phyloP scores from a whole-genome alignment of 2,329 filamentous ascomycete species.

The Ascochyta clinopodiicola region DNA sequence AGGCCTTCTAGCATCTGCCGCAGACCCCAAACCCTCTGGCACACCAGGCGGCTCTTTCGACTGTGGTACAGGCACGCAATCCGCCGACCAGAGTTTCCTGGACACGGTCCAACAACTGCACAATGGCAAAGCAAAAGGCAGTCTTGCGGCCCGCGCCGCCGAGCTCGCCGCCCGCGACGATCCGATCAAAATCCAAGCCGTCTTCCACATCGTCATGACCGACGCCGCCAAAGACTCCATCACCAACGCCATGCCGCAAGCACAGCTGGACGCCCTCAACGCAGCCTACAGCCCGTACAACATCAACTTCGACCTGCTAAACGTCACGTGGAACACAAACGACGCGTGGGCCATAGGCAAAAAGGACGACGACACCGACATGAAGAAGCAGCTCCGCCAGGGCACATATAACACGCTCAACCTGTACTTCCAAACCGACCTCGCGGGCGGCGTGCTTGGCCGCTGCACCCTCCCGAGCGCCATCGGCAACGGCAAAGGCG shows the following conservation, averaged over 20 bases:
- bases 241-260: slow-evolving; percentile 50
- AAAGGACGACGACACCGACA: slow-evolving; percentile 55
- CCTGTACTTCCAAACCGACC: slow-evolving; percentile 65
- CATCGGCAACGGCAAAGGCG: slow-evolving; percentile 48
- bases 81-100: slow-evolving; percentile 48
- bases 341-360: slow-evolving; percentile 60
- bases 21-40: slow-evolving; percentile 19
- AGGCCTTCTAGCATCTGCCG: slow-evolving; percentile 26
- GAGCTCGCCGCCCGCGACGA: slow-evolving; percentile 30
- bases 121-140: slow-evolving; percentile 31
- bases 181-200: slow-evolving; percentile 49
- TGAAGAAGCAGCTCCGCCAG: slow-evolving; percentile 61
- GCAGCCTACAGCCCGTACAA: slow-evolving; percentile 56
- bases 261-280: slow-evolving; percentile 51
- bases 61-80: slow-evolving; percentile 51
- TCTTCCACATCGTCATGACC: slow-evolving; percentile 55
- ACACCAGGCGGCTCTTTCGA: slow-evolving; percentile 47
- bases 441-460: slow-evolving; percentile 57
- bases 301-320: slow-evolving; percentile 59
- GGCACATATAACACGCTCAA: slow-evolving; percentile 63
- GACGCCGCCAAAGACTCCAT: slow-evolving; percentile 46
- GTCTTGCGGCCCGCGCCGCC: slow-evolving; percentile 38
- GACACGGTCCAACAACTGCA: slow-evolving; percentile 45
- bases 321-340: slow-evolving; percentile 60
- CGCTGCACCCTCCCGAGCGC: slow-evolving; percentile 59